Percentiles rank a stretch among this genome's conserved stretches.
These are phyloP conservation scores for Mentha longifolia DNA, from an alignment of 257 asterid species.

Conservation along the genomic window DNA sequence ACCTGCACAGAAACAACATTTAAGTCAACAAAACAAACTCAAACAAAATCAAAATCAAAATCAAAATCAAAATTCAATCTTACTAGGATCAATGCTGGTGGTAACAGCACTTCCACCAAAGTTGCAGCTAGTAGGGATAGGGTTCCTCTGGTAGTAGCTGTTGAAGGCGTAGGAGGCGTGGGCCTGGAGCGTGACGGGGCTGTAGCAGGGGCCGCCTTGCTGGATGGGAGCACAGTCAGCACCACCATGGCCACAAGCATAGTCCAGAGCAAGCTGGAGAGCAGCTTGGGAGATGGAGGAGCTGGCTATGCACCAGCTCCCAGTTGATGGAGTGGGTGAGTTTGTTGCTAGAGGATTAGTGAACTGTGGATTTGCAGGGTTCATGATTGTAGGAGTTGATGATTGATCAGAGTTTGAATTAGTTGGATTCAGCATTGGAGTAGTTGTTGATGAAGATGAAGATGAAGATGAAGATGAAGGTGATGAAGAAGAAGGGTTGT, in stretches of 20 bases:
- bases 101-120: conserved; percentile 74
- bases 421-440: conserved; percentile 54
- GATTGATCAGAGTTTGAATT: conserved; percentile 51
- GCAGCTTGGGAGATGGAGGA: conserved; percentile 53
- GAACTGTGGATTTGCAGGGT: conserved; percentile 54
- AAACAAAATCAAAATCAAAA: not conserved
- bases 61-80: not conserved
- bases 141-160: conserved; percentile 67
- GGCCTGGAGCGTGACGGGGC: conserved; percentile 48
- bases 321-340: conserved; percentile 46
- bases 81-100: conserved; percentile 79
- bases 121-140: conserved; percentile 71
- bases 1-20: conserved; percentile 60
- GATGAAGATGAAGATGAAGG: too few species aligned
- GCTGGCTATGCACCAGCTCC: conserved; percentile 86
- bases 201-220: conserved; percentile 53
- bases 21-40: not conserved
- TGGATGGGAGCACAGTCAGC: conserved; percentile 70
- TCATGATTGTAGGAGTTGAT: conserved; percentile 34
- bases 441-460: conserved; percentile 31
- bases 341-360: conserved; percentile 52
- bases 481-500: not conserved
- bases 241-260: conserved; percentile 75
- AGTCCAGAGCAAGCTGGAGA: conserved; percentile 69
- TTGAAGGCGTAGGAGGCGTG: conserved; percentile 82